Evolutionary conservation across 805 yeast genomes (phyloP), one percentile per base, ranked within the genome.

Genomic region (Danielia reshetovae): DNA sequence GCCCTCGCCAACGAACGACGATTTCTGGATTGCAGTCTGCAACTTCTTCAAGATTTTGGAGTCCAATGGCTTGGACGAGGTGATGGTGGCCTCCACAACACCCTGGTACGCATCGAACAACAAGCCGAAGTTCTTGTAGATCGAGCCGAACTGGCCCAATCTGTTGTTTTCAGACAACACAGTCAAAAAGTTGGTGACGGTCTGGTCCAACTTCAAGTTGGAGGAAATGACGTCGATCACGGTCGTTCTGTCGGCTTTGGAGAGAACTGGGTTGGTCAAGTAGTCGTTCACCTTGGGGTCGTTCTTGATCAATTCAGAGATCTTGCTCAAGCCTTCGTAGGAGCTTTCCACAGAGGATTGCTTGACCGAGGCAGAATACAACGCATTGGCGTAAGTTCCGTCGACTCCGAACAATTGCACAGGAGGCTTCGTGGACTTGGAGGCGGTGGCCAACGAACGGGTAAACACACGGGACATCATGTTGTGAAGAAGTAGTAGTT

Each of bases 161-260:
- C 98, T 81, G 81, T 89, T 87, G 83, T 93, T 89, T 60, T 87
- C 95, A 52, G 96, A 87, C 52, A 93, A 74, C 32, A 89, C 95
- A 41, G 63, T 62, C 62, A 93, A 77, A 62, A 93, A 77, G 74
- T 89, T 93, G 52, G 76, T 54, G 40, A 85, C 82, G 42, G 88
- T 72, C 49, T 77, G 68, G 65, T 86, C 95, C 51, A 81, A 70
- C 39, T 57, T 56, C 49, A 68, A 63, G 45, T 51, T 62, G 36
- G 64, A 53, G 39, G 72, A 59, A 51, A 93, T 62, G 37, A 81
- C 66, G 36, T 74, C 68, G 42, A 82, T 85, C 46, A 88, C 84
- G 46, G 72, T 57, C 49, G 71, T 62, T 76, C 96, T 80, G 64
- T 87, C 94, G 33, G 68, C 72, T 44, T 74, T 60, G 35, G 93